Percentiles rank a stretch among this genome's conserved stretches.
Evolutionary conservation across 202 grass and related monocot genomes (phyloP).

Genomic region (Tripidium arundinaceum): DNA sequence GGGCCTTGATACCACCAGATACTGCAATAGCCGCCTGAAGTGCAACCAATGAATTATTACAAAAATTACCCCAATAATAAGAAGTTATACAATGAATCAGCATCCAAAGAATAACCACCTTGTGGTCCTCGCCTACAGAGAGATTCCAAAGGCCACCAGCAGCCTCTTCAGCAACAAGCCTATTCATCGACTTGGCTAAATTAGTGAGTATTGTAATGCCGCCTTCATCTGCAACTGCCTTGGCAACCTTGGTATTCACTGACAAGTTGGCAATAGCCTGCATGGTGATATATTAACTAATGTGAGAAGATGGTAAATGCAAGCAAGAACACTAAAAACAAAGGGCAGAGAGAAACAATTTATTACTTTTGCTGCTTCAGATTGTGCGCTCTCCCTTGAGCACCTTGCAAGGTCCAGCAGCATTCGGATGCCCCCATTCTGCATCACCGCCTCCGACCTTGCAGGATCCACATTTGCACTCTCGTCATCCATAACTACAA

Average conservation of each 20-base stretch:
- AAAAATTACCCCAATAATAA: slow-evolving; percentile 9
- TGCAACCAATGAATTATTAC: slow-evolving; percentile 32
- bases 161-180: slow-evolving; percentile 96
- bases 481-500: slow-evolving; percentile 96
- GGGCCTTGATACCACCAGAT: slow-evolving; percentile 85
- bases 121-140: slow-evolving; percentile 97
- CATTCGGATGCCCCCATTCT: slow-evolving; percentile 79
- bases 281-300: slow-evolving; percentile 9
- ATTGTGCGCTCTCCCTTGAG: slow-evolving; percentile 82
- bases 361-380: slow-evolving; percentile 94
- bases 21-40: slow-evolving; percentile 72
- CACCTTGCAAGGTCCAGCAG: slow-evolving; percentile 80
- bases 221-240: slow-evolving; percentile 92
- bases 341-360: slow-evolving; percentile 18
- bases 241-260: slow-evolving; percentile 89
- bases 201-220: slow-evolving; percentile 81
- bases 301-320: slow-evolving; percentile 21
- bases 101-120: slow-evolving; percentile 60
- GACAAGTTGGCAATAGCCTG: slow-evolving; percentile 99
- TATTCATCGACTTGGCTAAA: slow-evolving; percentile 85
- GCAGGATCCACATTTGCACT: slow-evolving; percentile 85
- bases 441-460: slow-evolving; percentile 88
- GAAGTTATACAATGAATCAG: slow-evolving; percentile 25
- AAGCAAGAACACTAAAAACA: slow-evolving; percentile 16
- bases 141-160: slow-evolving; percentile 99